Evolutionary conservation across 805 yeast species (phyloP).

Genomic region (Lipomyces mesembrius): DNA sequence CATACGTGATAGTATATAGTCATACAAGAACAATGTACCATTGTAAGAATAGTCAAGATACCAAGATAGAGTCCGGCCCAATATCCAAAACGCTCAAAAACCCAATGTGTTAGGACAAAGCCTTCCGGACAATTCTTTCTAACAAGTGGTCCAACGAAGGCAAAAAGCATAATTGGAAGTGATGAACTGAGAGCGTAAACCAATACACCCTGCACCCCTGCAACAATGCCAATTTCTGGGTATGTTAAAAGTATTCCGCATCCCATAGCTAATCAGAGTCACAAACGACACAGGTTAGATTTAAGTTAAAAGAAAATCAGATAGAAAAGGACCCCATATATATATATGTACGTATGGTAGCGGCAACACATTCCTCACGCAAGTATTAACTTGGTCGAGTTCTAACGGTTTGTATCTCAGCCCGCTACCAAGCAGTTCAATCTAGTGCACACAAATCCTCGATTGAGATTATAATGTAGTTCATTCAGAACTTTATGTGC

Average conservation of each 20-base stretch:
- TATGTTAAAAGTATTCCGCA: constrained; percentile 86
- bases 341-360: not conserved
- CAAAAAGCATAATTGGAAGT: constrained; percentile 82
- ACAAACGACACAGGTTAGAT: constrained; percentile 6
- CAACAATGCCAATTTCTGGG: constrained; percentile 80
- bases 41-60: constrained; percentile 79
- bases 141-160: constrained; percentile 78
- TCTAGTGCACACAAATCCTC: not conserved
- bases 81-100: constrained; percentile 76
- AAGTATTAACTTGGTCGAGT: constrained; percentile 83
- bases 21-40: constrained; percentile 45
- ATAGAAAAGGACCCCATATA: not conserved
- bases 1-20: not conserved
- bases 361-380: constrained; percentile 67
- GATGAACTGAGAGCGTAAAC: constrained; percentile 82
- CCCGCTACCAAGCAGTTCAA: constrained; percentile 26
- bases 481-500: not conserved
- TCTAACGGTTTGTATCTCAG: constrained; percentile 80
- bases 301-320: not conserved
- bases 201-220: constrained; percentile 85
- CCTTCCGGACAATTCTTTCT: constrained; percentile 84
- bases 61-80: constrained; percentile 75
- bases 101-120: constrained; percentile 93
- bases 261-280: constrained; percentile 67
- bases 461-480: not conserved